phyloP scores from a whole-genome alignment of 306 rosid genomes.

The Senna siamea region DNA sequence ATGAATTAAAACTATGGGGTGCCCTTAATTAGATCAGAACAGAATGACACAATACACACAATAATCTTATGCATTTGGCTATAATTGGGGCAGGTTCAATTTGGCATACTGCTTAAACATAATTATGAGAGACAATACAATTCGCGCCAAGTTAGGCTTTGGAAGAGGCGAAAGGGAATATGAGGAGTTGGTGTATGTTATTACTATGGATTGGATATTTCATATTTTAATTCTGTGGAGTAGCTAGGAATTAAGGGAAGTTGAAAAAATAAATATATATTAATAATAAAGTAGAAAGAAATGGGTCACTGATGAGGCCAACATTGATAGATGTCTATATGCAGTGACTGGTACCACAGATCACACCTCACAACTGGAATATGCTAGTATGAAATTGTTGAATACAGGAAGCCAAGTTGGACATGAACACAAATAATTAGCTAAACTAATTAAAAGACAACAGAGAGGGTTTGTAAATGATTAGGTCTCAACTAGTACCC shows the following conservation, averaged over 20 bases:
- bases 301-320: not conserved
- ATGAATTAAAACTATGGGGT: too few relatives aligned
- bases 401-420: slow-evolving; percentile 11
- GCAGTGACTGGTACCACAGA: too few relatives aligned
- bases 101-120: too few relatives aligned
- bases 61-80: too few relatives aligned
- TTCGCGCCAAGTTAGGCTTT: slow-evolving; percentile 38
- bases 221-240: slow-evolving; percentile 16
- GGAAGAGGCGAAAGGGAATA: slow-evolving; percentile 17
- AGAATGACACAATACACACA: too few relatives aligned
- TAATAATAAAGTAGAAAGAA: too few relatives aligned
- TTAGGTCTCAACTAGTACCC: not conserved
- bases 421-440: not conserved
- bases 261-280: not conserved
- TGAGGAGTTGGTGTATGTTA: slow-evolving; percentile 9
- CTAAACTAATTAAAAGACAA: not conserved
- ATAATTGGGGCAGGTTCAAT: too few relatives aligned
- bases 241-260: too few relatives aligned
- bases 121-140: not conserved
- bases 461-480: not conserved
- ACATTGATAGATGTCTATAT: slow-evolving; percentile 45
- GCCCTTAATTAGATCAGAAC: too few relatives aligned
- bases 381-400: not conserved
- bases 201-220: not conserved
- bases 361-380: slow-evolving; percentile 52